phyloP scores from a whole-genome alignment of 805 yeast species.

The Pichia heedii region DNA sequence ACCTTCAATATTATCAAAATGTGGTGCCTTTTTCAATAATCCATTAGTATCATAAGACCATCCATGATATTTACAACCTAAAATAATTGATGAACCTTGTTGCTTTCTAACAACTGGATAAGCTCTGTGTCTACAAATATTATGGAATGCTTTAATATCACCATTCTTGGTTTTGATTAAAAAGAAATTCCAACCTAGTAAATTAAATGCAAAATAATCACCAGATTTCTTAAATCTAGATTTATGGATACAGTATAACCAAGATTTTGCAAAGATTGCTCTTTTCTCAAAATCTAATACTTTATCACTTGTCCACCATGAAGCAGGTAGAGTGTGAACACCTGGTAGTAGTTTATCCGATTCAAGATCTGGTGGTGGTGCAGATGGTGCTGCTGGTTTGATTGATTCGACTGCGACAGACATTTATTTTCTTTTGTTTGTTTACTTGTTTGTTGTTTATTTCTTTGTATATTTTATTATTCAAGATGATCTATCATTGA shows the following conservation, averaged over 20 bases:
- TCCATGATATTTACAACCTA: constrained; percentile 57
- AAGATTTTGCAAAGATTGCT: constrained; percentile 46
- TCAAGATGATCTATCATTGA: not conserved
- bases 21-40: constrained; percentile 50
- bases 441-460: not conserved
- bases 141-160: constrained; percentile 50
- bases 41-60: constrained; percentile 62
- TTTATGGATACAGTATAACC: constrained; percentile 46
- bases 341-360: constrained; percentile 30
- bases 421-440: not conserved
- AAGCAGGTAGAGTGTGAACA: constrained; percentile 51
- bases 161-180: constrained; percentile 46
- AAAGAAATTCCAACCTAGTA: constrained; percentile 48
- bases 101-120: constrained; percentile 53
- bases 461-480: not conserved
- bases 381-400: constrained; percentile 19
- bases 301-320: constrained; percentile 57
- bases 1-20: constrained; percentile 50
- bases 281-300: constrained; percentile 51
- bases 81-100: constrained; percentile 46
- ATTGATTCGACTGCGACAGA: constrained; percentile 13
- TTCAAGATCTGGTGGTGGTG: constrained; percentile 22
- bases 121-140: constrained; percentile 58
- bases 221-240: constrained; percentile 50
- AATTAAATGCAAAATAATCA: constrained; percentile 42